phyloP scores from a whole-genome alignment of 345 rosid genomes.

The Salix dunnii region DNA sequence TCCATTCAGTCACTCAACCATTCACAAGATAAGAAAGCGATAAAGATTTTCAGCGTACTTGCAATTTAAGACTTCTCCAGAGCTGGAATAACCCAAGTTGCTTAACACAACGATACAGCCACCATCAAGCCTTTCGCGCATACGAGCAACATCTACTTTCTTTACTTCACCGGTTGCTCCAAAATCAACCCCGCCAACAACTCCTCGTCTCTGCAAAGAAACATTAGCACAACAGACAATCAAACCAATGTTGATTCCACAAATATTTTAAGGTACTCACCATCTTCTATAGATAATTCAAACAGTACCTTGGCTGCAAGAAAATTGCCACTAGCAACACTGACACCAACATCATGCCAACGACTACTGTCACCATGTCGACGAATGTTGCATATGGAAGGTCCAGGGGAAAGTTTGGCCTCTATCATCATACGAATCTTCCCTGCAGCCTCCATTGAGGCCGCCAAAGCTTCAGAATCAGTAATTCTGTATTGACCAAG shows the following conservation, averaged over 20 bases:
- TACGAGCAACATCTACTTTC: constrained; percentile 77
- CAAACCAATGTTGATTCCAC: too few species aligned
- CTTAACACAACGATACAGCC: constrained; percentile 78
- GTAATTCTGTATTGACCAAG: constrained; percentile 80
- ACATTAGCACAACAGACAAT: constrained; percentile 4
- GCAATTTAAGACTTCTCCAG: constrained; percentile 98
- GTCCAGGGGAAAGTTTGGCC: constrained; percentile 96
- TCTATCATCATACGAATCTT: constrained; percentile 83
- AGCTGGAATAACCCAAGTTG: constrained; percentile 90
- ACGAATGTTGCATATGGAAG: constrained; percentile 72
- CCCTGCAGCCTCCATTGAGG: constrained; percentile 95
- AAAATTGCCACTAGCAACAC: constrained; percentile 94
- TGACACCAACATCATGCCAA: constrained; percentile 84
- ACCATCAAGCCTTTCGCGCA: constrained; percentile 82
- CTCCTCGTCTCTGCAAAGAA: constrained; percentile 77
- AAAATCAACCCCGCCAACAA: constrained; percentile 86
- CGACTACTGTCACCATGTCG: constrained; percentile 93
- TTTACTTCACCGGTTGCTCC: constrained; percentile 97
- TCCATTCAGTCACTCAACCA: background rate
- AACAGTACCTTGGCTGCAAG: constrained; percentile 83
- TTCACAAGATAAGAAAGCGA: constrained; percentile 1
- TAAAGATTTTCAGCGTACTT: constrained; percentile 50
- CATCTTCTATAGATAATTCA: background rate
- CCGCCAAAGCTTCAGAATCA: constrained; percentile 72
- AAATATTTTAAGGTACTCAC: background rate